phyloP scores from a whole-genome alignment of 2,329 filamentous ascomycete species.

The Aphanoascus verrucosus region DNA sequence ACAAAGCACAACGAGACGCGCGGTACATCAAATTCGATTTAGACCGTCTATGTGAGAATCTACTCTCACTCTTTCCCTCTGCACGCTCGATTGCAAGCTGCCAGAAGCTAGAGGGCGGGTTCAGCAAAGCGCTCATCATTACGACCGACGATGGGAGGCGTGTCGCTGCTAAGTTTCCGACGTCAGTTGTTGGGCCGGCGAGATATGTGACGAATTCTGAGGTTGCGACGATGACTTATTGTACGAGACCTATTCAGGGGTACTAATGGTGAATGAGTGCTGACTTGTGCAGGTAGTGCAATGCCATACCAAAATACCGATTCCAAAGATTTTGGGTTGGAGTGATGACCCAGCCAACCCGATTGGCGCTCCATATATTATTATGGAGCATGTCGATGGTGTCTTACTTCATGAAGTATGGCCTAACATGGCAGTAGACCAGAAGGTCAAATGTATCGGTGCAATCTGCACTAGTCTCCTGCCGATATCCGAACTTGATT shows the following conservation, averaged over 20 bases:
- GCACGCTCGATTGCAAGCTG: slow-evolving; percentile 27
- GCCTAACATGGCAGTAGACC: slow-evolving; percentile 23
- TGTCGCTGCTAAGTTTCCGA: slow-evolving; percentile 36
- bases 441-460: slow-evolving; percentile 20
- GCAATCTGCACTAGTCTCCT: slow-evolving; percentile 14
- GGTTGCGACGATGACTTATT: slow-evolving; percentile 37
- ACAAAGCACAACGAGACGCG: slow-evolving; percentile 27
- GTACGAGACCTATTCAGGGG: slow-evolving; percentile 22
- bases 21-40: slow-evolving; percentile 35
- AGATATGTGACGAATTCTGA: slow-evolving; percentile 15
- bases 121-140: slow-evolving; percentile 38
- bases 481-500: slow-evolving; percentile 20
- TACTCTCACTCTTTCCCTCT: slow-evolving; percentile 29
- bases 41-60: slow-evolving; percentile 28
- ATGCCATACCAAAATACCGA: slow-evolving; percentile 31
- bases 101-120: slow-evolving; percentile 37
- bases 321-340: slow-evolving; percentile 37
- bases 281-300: slow-evolving; percentile 22
- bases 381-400: slow-evolving; percentile 31
- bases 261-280: not conserved
- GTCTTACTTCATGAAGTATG: slow-evolving; percentile 26
- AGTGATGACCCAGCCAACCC: slow-evolving; percentile 27
- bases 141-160: slow-evolving; percentile 29
- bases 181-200: slow-evolving; percentile 19
- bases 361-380: slow-evolving; percentile 33